These are phyloP conservation scores for Obba rivulosa DNA, from an alignment of 768 basidiomycete genomes.

Conservation along the genomic window DNA sequence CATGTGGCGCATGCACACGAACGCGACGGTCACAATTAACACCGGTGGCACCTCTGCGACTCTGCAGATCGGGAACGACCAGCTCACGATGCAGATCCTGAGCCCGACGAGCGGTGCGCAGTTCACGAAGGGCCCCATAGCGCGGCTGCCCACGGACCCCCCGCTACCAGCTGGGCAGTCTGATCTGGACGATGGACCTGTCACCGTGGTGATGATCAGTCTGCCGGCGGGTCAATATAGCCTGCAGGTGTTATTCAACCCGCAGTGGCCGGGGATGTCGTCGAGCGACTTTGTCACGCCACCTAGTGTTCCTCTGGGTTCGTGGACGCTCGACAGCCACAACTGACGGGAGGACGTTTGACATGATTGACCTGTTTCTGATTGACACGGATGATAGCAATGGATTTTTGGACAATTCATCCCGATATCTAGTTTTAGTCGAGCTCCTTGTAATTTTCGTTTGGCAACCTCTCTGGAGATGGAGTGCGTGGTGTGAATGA, in stretches of 20 bases:
- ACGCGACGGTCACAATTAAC: constrained; percentile 68
- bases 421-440: neutral
- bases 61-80: constrained; percentile 64
- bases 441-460: neutral
- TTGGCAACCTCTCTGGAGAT: too few species aligned
- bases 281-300: constrained; percentile 63
- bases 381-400: constrained; percentile 2
- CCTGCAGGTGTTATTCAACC: constrained; percentile 85
- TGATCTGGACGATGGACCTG: constrained; percentile 74
- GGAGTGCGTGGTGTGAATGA: too few species aligned
- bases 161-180: constrained; percentile 48
- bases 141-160: constrained; percentile 56
- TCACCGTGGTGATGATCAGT: constrained; percentile 74
- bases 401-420: constrained; percentile 6
- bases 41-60: constrained; percentile 63
- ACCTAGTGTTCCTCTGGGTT: constrained; percentile 57
- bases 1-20: constrained; percentile 95
- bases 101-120: constrained; percentile 60
- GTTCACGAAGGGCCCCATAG: constrained; percentile 53
- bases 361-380: neutral
- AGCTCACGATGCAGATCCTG: constrained; percentile 59
- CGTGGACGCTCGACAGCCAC: constrained; percentile 81
- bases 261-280: constrained; percentile 80
- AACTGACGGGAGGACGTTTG: constrained; percentile 29
- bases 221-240: constrained; percentile 64